Percentiles rank a stretch among this genome's conserved stretches.
These are phyloP conservation scores for Epichloe elymi DNA, from an alignment of 2,329 filamentous ascomycete species.

Conservation along the genomic window DNA sequence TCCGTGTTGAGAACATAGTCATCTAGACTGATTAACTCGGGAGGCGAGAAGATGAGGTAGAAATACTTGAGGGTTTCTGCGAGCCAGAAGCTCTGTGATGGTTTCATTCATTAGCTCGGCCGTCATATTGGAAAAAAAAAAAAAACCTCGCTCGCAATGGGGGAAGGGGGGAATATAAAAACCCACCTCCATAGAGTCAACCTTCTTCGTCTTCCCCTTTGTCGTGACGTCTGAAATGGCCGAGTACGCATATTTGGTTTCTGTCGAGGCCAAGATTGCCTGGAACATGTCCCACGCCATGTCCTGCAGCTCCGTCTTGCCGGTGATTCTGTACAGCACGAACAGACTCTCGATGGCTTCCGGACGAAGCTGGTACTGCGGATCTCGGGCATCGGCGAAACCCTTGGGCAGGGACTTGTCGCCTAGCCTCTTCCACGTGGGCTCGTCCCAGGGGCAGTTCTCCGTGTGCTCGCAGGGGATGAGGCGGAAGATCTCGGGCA, in stretches of 20 bases:
- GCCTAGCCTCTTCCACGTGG: conserved; percentile 13
- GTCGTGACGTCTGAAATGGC: conserved; percentile 31
- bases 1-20: conserved; percentile 50
- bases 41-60: conserved; percentile 55
- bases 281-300: conserved; percentile 41
- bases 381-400: conserved; percentile 43
- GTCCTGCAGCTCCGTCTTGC: conserved; percentile 32
- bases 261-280: conserved; percentile 30
- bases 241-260: conserved; percentile 34
- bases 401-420: conserved; percentile 33
- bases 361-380: conserved; percentile 35
- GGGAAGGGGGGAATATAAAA: not conserved
- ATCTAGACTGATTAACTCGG: conserved; percentile 51
- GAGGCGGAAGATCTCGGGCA: conserved; percentile 42
- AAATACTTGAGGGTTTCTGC: conserved; percentile 67
- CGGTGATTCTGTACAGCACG: conserved; percentile 53
- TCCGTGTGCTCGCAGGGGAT: conserved; percentile 28
- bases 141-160: no score
- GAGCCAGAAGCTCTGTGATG: conserved; percentile 53
- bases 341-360: conserved; percentile 76
- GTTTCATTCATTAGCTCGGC: no score
- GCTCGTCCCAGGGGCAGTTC: conserved; percentile 20
- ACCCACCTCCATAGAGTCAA: conserved; percentile 48
- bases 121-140: no score
- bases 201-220: conserved; percentile 19